Conservation (phyloP, 225 moss, liverwort and hornwort species). For the Physcomitrellopsis africana region DNA sequence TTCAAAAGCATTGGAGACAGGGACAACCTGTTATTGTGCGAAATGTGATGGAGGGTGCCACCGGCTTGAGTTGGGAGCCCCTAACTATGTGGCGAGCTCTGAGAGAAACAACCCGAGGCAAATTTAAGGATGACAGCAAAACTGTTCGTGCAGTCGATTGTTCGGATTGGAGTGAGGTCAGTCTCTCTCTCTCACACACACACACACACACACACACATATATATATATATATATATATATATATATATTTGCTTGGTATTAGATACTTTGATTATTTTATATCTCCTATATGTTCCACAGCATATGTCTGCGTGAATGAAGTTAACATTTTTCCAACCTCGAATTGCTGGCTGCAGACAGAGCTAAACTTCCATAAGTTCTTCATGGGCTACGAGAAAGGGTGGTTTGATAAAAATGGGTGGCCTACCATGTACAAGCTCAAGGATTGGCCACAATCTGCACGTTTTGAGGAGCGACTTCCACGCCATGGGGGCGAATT, state of each 20-base stretch:
- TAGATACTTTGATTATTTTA: not conserved
- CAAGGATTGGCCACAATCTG: conserved; percentile 72
- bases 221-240: not conserved
- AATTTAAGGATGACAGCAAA: conserved; percentile 55
- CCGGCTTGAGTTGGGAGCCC: conserved; percentile 77
- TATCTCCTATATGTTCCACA: not conserved
- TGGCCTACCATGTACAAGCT: conserved; percentile 67
- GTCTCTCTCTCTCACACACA: conserved; percentile 4
- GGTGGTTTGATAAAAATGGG: conserved; percentile 38
- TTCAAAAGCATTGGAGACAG: conserved; percentile 68
- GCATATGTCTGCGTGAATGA: not conserved
- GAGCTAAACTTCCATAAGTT: conserved; percentile 61
- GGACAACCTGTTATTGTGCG: conserved; percentile 73
- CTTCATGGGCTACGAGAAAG: conserved; percentile 60
- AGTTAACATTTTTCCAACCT: not conserved
- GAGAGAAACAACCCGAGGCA: conserved; percentile 58
- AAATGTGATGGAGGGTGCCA: conserved; percentile 54
- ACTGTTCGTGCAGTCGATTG: conserved; percentile 61
- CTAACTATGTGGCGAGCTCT: conserved; percentile 75
- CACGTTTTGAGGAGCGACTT: conserved; percentile 65
- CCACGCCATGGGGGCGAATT: conserved; percentile 76
- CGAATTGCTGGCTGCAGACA: conserved; percentile 36
- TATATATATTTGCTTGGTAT: not conserved
- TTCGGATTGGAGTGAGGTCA: conserved; percentile 60
- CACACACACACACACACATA: too few relatives aligned